Conservation (phyloP, 148 eudicot species). For the Spergularia bocconei region DNA sequence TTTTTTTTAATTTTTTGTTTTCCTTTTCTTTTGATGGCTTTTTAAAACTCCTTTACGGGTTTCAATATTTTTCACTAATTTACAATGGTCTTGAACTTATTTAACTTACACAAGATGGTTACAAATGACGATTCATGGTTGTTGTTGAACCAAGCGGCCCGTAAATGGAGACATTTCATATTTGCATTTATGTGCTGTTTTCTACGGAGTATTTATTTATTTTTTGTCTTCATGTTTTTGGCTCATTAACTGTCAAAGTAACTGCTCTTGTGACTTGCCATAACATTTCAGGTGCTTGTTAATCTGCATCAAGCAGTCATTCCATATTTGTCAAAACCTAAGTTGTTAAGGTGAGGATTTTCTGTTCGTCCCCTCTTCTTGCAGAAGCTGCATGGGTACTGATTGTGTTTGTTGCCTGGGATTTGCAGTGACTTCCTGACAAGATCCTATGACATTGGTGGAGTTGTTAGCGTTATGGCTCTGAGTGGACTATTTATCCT, state of each 20-base stretch:
- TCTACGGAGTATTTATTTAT: too few relatives aligned
- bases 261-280: not conserved
- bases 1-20: not conserved
- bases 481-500: constrained; percentile 77
- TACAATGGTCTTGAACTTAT: too few relatives aligned
- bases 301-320: constrained; percentile 73
- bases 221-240: not conserved
- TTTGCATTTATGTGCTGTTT: too few relatives aligned
- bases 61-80: too few relatives aligned
- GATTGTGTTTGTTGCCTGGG: constrained; percentile 10
- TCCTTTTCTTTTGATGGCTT: too few relatives aligned
- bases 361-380: not conserved
- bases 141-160: too few relatives aligned
- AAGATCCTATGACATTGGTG: constrained; percentile 94
- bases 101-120: too few relatives aligned
- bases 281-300: constrained; percentile 66
- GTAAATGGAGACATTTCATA: too few relatives aligned
- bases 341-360: constrained; percentile 61
- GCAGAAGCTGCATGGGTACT: not conserved
- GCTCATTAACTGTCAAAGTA: not conserved
- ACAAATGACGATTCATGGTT: too few relatives aligned
- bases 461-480: constrained; percentile 97
- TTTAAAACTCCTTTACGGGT: too few relatives aligned
- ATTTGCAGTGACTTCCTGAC: constrained; percentile 94
- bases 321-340: constrained; percentile 76